Evolutionary conservation across 2,329 filamentous ascomycete genomes (phyloP), one percentile per base, ranked within the genome.

Genomic region (Cryoendolithus antarcticus): DNA sequence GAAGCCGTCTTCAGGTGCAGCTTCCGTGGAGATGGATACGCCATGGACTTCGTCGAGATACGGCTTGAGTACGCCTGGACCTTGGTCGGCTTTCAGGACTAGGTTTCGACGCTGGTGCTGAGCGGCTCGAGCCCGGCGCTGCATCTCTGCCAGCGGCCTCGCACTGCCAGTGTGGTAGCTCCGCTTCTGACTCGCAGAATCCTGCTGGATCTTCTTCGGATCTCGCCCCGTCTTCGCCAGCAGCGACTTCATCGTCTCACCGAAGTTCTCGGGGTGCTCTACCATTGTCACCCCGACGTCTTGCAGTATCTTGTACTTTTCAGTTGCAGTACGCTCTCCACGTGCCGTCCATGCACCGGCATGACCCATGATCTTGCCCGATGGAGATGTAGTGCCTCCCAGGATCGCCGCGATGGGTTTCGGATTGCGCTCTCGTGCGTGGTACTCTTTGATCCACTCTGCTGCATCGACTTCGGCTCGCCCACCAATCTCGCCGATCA

Each of bases 381-480:
- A 63, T 4, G 71, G 70, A 11, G 78, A 78, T 45, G 74, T 62
- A 35, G 77, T 62, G 4, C 83, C 82, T 21, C 74, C 81, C 21
- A 88, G 67, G 4, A 86, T 64, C 34, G 77, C 82, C 52, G 80
- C 76, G 33, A 88, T 82, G 0, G 83, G 82, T 74, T 86, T 86
- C 0, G 78, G 77, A 38, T 75, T 71, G 21, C 62, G 49, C 3
- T 65, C 67, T 29, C 72, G 67, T 41, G 64, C 65, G 27, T 65
- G 66, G 55, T 86, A 86, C 10, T 77, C 72, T 41, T 60, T 70
- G 45, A 86, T 82, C 78, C 79, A 84, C 24, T 80, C 75, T 2
- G 82, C 82, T 28, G 80, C 82, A 51, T 81, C 76, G 38, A 82
- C 64, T 56, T 86, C 82, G 7, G 74, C 73, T 6, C 69, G 70